Percentiles rank a stretch among this genome's conserved stretches.
phyloP scores from a whole-genome alignment of 164 flowering plant species.

The Vitis amurensis region DNA sequence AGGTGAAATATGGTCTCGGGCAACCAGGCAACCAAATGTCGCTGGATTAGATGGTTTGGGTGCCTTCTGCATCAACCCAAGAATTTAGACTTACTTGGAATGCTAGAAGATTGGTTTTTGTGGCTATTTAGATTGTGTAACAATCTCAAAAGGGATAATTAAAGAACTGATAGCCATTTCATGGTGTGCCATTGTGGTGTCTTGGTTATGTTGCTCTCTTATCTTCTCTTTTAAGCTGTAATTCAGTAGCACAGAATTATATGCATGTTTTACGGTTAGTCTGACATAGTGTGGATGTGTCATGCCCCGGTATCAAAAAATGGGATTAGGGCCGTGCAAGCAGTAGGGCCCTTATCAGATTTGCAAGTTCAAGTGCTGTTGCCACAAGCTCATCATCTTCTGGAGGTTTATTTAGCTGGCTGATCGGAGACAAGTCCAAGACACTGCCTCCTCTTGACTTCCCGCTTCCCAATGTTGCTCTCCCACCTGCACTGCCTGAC shows the following conservation, averaged over 20 bases:
- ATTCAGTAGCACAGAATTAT: no score
- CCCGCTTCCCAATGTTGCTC: slow-evolving; percentile 61
- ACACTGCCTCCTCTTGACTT: slow-evolving; percentile 57
- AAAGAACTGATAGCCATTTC: neutral
- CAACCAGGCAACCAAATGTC: no score
- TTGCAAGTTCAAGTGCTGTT: slow-evolving; percentile 55
- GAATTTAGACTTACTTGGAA: no score
- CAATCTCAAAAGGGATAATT: neutral
- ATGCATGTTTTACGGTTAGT: neutral
- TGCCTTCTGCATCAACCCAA: no score
- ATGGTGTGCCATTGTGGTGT: neutral
- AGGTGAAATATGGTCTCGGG: no score
- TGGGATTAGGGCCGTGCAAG: slow-evolving; percentile 36
- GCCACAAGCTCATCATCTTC: slow-evolving; percentile 41
- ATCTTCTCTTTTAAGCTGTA: neutral
- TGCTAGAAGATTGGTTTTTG: no score
- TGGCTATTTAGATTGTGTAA: neutral
- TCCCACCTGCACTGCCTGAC: slow-evolving; percentile 80
- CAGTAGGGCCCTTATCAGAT: slow-evolving; percentile 37
- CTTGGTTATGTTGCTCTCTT: neutral
- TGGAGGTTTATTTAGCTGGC: slow-evolving; percentile 77
- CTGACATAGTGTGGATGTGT: neutral
- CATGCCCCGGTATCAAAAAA: neutral
- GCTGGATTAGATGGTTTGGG: no score
- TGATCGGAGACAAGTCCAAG: slow-evolving; percentile 56